A percentile compares a stretch with the other conserved stretches of the same genome.
These are phyloP conservation scores for Gaertneriomyces sp. DNA, from an alignment of 192 early-diverging fungal species.

Conservation along the genomic window DNA sequence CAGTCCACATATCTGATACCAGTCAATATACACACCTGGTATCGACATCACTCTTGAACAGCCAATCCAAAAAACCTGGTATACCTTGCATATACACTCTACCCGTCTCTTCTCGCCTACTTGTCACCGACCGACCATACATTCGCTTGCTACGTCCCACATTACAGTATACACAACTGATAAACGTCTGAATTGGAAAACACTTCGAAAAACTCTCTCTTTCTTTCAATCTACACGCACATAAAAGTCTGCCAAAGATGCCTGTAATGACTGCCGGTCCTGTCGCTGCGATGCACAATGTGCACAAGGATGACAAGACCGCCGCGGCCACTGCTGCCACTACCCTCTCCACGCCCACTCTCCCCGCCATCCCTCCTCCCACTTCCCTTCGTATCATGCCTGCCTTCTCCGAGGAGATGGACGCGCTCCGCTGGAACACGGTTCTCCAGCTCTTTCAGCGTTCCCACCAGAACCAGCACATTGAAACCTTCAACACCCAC, in stretches of 20 bases:
- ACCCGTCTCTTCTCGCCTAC: too few relatives aligned
- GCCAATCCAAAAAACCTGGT: too few relatives aligned
- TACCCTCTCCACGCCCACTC: neutral
- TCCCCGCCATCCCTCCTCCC: conserved; percentile 9
- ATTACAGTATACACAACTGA: too few relatives aligned
- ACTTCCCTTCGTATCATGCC: conserved; percentile 13
- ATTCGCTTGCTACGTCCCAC: too few relatives aligned
- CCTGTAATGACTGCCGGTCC: conserved; percentile 16
- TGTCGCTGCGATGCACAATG: neutral
- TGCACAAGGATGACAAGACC: too few relatives aligned
- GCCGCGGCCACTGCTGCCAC: conserved; percentile 5
- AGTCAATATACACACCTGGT: too few relatives aligned
- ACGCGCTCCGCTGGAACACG: conserved; percentile 16
- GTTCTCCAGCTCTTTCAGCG: conserved; percentile 14
- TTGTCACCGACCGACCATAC: too few relatives aligned
- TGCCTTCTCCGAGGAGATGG: conserved; percentile 16
- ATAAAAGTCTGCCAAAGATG: conserved; percentile 16
- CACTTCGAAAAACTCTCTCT: neutral
- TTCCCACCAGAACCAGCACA: conserved; percentile 9
- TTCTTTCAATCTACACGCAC: neutral
- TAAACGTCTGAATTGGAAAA: too few relatives aligned
- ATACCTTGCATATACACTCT: too few relatives aligned
- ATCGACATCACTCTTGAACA: too few relatives aligned
- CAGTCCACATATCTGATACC: too few relatives aligned
- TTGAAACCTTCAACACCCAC: conserved; percentile 18